Conservation (phyloP, 179 eudicot species). For the Beta lomatogona region DNA sequence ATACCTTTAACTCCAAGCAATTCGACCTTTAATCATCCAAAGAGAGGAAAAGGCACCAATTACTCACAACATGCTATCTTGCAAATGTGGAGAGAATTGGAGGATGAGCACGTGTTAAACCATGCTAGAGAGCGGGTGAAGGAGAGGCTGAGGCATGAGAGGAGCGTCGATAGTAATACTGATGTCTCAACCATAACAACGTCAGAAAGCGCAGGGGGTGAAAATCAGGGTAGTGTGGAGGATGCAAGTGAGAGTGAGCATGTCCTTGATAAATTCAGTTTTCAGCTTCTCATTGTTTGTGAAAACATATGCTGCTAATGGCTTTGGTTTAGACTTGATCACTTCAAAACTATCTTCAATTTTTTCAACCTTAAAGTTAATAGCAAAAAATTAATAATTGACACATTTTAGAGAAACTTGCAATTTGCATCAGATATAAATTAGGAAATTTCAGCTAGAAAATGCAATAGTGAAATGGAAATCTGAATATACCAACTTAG, state of each 20-base stretch:
- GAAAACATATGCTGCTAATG: slow-evolving; percentile 86
- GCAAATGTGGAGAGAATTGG: slow-evolving; percentile 99
- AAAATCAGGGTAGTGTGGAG: slow-evolving; percentile 59
- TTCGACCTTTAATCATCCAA: slow-evolving; percentile 53
- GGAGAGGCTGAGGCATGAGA: slow-evolving; percentile 56
- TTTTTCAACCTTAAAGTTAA: slow-evolving; percentile 55
- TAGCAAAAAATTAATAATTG: neutral
- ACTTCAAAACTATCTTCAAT: slow-evolving; percentile 60
- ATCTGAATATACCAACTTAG: too few species aligned
- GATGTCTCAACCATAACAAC: slow-evolving; percentile 54
- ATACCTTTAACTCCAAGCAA: slow-evolving; percentile 91
- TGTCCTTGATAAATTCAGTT: slow-evolving; percentile 23
- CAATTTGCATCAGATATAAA: too few species aligned
- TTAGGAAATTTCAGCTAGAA: neutral
- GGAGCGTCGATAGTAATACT: slow-evolving; percentile 63
- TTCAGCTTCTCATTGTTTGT: slow-evolving; percentile 70
- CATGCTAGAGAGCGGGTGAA: slow-evolving; percentile 77
- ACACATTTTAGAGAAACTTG: too few species aligned
- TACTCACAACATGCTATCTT: slow-evolving; percentile 36
- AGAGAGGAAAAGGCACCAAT: neutral
- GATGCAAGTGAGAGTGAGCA: slow-evolving; percentile 73
- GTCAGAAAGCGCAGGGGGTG: slow-evolving; percentile 55
- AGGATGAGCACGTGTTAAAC: slow-evolving; percentile 73
- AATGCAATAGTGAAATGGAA: neutral
- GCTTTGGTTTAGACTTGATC: slow-evolving; percentile 79